A percentile compares a stretch with the other conserved stretches of the same genome.
These are phyloP conservation scores for Kernera saxatilis DNA, from an alignment of 345 rosid genomes.

Conservation along the genomic window DNA sequence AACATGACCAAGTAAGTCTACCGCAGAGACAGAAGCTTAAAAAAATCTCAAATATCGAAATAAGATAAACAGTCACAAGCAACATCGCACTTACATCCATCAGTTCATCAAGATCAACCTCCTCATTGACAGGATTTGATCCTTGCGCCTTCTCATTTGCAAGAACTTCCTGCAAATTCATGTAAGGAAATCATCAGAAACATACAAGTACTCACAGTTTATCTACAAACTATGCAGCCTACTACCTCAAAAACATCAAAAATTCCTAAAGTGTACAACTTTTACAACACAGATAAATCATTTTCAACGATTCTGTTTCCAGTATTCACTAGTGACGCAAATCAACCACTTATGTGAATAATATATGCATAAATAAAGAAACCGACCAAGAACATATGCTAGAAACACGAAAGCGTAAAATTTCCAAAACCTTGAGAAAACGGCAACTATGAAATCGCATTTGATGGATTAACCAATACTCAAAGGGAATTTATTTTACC, in stretches of 20 bases:
- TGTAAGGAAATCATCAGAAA: constrained; percentile 9
- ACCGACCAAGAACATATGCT: neutral
- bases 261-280: neutral
- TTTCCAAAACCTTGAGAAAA: neutral
- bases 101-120: constrained; percentile 89
- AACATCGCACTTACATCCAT: constrained; percentile 70
- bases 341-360: neutral
- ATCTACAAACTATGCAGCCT: neutral
- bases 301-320: neutral
- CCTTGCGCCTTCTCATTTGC: constrained; percentile 63
- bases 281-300: neutral
- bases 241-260: neutral
- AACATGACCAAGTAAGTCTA: constrained; percentile 11
- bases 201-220: neutral
- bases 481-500: constrained; percentile 27
- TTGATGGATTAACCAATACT: neutral
- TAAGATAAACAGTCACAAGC: neutral
- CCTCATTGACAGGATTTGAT: constrained; percentile 51
- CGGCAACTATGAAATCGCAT: neutral
- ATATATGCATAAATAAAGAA: neutral
- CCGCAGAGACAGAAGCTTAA: neutral
- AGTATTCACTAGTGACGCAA: neutral
- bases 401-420: neutral
- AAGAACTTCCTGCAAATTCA: constrained; percentile 52
- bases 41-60: neutral